phyloP scores from a whole-genome alignment of 768 basidiomycete genomes.

The Stropharia rugosoannulata region DNA sequence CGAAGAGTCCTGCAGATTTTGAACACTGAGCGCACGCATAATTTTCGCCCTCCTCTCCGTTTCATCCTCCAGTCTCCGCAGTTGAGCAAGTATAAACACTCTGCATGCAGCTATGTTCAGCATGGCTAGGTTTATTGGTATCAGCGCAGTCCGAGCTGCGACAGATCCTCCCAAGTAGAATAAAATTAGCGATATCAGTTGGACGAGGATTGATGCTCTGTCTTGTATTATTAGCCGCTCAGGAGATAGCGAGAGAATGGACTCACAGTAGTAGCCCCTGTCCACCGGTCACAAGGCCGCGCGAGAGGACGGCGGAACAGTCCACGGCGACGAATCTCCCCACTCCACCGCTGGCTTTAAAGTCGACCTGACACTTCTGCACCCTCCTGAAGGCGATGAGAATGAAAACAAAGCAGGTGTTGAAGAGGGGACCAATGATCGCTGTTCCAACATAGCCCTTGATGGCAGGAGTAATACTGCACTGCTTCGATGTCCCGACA shows the following conservation, averaged over 20 bases:
- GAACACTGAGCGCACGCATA: neutral
- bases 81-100: neutral
- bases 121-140: constrained; percentile 6
- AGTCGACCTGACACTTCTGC: constrained; percentile 2
- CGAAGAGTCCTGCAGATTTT: neutral
- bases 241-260: neutral
- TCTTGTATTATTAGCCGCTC: neutral
- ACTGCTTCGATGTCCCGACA: neutral
- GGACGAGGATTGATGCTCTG: constrained; percentile 9
- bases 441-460: constrained; percentile 6
- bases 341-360: neutral
- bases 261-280: constrained; percentile 12
- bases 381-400: constrained; percentile 9
- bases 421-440: constrained; percentile 8
- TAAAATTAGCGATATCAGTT: constrained; percentile 14
- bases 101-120: constrained; percentile 10
- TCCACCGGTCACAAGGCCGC: constrained; percentile 9
- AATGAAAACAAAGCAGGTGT: constrained; percentile 10
- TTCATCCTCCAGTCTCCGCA: neutral
- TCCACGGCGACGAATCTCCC: constrained; percentile 2
- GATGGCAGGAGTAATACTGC: constrained; percentile 1
- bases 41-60: constrained; percentile 2
- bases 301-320: constrained; percentile 1
- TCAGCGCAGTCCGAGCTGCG: neutral
- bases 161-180: constrained; percentile 7